Evolutionary conservation across 2,329 filamentous ascomycete species (phyloP).

Genomic region (Colletotrichum sp.): DNA sequence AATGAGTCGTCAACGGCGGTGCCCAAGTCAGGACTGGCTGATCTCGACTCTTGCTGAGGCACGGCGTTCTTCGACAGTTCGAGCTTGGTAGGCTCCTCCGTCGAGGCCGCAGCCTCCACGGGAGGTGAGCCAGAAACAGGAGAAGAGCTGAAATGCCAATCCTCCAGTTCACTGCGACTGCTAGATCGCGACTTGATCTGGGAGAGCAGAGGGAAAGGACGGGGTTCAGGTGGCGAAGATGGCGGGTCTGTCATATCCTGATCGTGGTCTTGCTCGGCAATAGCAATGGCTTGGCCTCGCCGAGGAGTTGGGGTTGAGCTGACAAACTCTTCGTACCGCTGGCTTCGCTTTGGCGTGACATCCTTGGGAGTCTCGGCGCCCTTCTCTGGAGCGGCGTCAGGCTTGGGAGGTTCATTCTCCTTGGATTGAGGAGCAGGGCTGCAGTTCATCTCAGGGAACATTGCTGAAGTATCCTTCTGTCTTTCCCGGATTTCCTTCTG

Average conservation of each 20-base stretch:
- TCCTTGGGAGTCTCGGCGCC: conserved; percentile 29
- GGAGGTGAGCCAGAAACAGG: conserved; percentile 57
- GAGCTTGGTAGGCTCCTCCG: conserved; percentile 19
- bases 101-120: conserved; percentile 12
- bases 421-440: conserved; percentile 40
- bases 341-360: conserved; percentile 50
- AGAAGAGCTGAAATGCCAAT: conserved; percentile 61
- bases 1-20: conserved; percentile 16
- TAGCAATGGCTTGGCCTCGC: conserved; percentile 53
- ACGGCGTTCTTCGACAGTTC: conserved; percentile 7
- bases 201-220: conserved; percentile 54
- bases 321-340: conserved; percentile 55
- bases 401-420: conserved; percentile 1
- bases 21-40: conserved; percentile 1
- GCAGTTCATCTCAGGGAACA: conserved; percentile 72
- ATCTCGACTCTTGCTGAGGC: conserved; percentile 13
- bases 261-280: conserved; percentile 46
- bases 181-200: conserved; percentile 57
- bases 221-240: conserved; percentile 62
- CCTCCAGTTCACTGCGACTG: conserved; percentile 41
- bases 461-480: conserved; percentile 64
- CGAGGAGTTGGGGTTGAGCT: conserved; percentile 66
- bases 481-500: conserved; percentile 79
- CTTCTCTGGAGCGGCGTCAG: conserved; percentile 8
- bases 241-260: conserved; percentile 56